phyloP scores from a whole-genome alignment of 371 early-diverging fungal genomes.

The Batrachochytrium dendrobatidis region DNA sequence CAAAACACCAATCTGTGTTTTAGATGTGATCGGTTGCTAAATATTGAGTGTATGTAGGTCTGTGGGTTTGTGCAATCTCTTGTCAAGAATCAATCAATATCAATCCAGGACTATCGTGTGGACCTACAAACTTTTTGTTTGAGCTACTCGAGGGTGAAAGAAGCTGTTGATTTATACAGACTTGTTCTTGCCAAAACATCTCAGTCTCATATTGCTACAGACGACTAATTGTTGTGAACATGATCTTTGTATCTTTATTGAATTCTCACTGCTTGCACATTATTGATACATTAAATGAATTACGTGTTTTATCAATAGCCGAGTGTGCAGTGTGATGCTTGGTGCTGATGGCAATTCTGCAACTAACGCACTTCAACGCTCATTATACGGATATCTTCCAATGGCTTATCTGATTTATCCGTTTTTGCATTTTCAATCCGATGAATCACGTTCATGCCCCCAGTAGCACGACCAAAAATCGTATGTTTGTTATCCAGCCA shows the following conservation, averaged over 20 bases:
- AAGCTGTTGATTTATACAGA: background rate
- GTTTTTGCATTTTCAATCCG: conserved; percentile 69
- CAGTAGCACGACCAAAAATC: conserved; percentile 91
- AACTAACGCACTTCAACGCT: conserved; percentile 34
- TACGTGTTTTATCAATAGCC: too few relatives aligned
- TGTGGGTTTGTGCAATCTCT: background rate
- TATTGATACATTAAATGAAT: too few relatives aligned
- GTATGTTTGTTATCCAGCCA: conserved; percentile 97
- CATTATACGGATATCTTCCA: conserved; percentile 37
- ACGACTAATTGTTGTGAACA: too few relatives aligned
- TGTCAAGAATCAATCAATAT: background rate
- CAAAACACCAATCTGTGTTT: too few relatives aligned
- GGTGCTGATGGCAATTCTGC: too few relatives aligned
- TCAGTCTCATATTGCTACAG: too few relatives aligned
- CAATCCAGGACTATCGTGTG: background rate
- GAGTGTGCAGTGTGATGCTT: too few relatives aligned
- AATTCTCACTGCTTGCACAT: too few relatives aligned
- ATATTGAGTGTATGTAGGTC: too few relatives aligned
- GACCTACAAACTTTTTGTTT: background rate
- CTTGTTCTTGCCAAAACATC: too few relatives aligned
- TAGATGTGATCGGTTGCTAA: too few relatives aligned
- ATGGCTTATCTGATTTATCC: conserved; percentile 77
- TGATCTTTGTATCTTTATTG: too few relatives aligned
- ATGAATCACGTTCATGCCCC: conserved; percentile 90
- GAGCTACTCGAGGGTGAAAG: background rate